phyloP scores from a whole-genome alignment of 306 rosid species.

The cucumber (Cucumis sativus) region DNA sequence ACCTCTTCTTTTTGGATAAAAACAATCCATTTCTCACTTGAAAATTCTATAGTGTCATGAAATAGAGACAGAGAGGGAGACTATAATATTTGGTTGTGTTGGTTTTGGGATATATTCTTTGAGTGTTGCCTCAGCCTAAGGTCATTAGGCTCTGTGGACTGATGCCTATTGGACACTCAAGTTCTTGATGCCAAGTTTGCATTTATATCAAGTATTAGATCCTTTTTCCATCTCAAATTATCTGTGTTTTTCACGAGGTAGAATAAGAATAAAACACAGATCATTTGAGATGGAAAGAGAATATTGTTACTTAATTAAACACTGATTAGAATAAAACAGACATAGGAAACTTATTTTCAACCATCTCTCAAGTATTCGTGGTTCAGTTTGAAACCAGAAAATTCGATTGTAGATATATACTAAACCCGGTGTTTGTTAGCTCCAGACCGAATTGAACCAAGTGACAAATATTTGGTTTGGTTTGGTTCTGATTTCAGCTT shows the following conservation, averaged over 20 bases:
- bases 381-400: too few species aligned
- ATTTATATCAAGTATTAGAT: not conserved
- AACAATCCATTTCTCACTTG: conserved; percentile 41
- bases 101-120: conserved; percentile 67
- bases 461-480: too few species aligned
- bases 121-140: conserved; percentile 35
- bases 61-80: not conserved
- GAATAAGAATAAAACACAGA: too few species aligned
- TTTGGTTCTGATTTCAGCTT: too few species aligned
- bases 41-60: not conserved
- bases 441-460: too few species aligned
- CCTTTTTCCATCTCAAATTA: not conserved
- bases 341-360: not conserved
- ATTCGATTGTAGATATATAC: too few species aligned
- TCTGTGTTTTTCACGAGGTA: not conserved
- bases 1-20: conserved; percentile 43
- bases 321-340: too few species aligned
- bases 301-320: too few species aligned
- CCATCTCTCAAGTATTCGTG: not conserved
- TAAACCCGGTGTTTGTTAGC: too few species aligned
- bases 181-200: conserved; percentile 15
- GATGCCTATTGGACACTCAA: conserved; percentile 19
- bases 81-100: conserved; percentile 19
- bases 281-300: too few species aligned
- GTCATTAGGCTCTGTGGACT: conserved; percentile 21